These are phyloP conservation scores for Pleurotus giganteus DNA, from an alignment of 768 basidiomycete genomes.

Conservation along the genomic window DNA sequence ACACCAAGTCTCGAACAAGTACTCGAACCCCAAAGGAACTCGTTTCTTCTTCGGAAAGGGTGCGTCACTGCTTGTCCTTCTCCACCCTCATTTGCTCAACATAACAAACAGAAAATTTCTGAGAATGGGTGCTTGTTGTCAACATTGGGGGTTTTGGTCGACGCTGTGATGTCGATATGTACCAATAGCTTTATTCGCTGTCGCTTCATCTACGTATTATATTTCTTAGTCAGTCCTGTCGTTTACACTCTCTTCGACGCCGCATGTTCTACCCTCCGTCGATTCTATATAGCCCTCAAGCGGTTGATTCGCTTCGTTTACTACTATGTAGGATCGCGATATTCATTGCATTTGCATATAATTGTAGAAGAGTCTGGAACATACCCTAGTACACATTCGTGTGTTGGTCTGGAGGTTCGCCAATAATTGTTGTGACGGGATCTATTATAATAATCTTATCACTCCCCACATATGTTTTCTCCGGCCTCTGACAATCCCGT, in stretches of 20 bases:
- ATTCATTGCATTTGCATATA: too few relatives aligned
- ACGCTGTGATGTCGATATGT: not conserved
- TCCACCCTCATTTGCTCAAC: not conserved
- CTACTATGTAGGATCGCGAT: too few relatives aligned
- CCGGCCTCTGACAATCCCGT: not conserved
- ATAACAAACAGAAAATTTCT: not conserved
- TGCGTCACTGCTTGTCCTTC: slow-evolving; percentile 27
- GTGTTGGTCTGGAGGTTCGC: too few relatives aligned
- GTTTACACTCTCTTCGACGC: not conserved
- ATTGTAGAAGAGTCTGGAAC: not conserved
- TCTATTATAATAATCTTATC: too few relatives aligned
- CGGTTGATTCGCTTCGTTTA: not conserved
- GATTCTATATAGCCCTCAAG: not conserved
- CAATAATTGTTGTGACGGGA: too few relatives aligned
- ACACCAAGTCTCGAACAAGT: slow-evolving; percentile 82
- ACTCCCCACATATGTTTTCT: not conserved
- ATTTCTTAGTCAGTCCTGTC: not conserved
- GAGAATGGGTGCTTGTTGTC: not conserved
- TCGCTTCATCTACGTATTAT: not conserved
- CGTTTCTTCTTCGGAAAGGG: slow-evolving; percentile 92
- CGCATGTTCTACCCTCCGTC: not conserved
- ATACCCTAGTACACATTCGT: not conserved
- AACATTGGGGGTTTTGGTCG: not conserved
- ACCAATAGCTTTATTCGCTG: not conserved
- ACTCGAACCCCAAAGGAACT: slow-evolving; percentile 73